Evolutionary conservation across 2,329 filamentous ascomycete species (phyloP).

Genomic region (Botryotinia narcissicola): DNA sequence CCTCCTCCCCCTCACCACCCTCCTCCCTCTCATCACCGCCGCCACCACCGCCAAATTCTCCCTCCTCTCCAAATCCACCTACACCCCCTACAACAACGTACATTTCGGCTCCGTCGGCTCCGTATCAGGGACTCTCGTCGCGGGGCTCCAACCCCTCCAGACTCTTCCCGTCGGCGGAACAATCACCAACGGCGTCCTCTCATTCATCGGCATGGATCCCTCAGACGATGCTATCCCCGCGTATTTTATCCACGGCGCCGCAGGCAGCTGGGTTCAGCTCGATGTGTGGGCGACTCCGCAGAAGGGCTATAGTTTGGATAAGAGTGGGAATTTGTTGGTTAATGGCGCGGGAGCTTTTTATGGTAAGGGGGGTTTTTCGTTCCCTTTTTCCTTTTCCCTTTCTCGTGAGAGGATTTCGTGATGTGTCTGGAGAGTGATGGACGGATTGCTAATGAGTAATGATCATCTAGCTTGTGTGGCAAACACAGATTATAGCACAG

Average conservation of each 20-base stretch:
- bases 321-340: neutral
- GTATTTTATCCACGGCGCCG: neutral
- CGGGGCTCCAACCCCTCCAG: neutral
- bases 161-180: neutral
- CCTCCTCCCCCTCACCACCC: neutral
- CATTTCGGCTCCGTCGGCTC: neutral
- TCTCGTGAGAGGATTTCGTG: neutral
- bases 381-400: too few relatives aligned
- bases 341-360: neutral
- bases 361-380: neutral
- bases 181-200: neutral
- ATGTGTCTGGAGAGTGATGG: neutral
- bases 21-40: neutral
- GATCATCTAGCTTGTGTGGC: neutral
- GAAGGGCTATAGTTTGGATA: neutral
- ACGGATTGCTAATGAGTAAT: neutral
- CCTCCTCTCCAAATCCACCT: constrained; percentile 4
- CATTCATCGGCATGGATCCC: neutral
- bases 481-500: neutral
- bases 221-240: neutral
- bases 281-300: constrained; percentile 8
- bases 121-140: neutral
- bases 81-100: neutral
- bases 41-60: neutral
- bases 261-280: neutral